Evolutionary conservation across 106 monocot genomes (phyloP).

Genomic region (Dendrobium nobile): DNA sequence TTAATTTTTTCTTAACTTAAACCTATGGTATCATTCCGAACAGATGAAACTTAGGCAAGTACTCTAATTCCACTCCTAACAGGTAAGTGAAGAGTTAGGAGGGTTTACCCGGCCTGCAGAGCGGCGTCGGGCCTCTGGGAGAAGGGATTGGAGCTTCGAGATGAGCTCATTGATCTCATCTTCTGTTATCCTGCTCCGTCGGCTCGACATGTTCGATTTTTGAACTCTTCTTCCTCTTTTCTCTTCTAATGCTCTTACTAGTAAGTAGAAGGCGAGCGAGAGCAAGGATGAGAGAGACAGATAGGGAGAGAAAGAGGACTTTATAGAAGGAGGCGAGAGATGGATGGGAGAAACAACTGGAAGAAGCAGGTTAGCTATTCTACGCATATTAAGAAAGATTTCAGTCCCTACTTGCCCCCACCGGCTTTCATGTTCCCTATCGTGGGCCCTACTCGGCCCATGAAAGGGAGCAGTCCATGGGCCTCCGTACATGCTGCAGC

Average conservation of each 20-base stretch:
- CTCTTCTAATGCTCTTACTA: not conserved
- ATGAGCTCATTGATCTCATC: slow-evolving; percentile 75
- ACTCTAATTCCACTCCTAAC: no score
- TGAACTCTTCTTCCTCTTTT: not conserved
- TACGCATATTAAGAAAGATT: not conserved
- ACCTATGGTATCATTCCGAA: no score
- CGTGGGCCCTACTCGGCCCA: not conserved
- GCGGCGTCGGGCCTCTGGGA: slow-evolving; percentile 54
- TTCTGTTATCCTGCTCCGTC: slow-evolving; percentile 21
- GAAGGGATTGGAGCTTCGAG: slow-evolving; percentile 66
- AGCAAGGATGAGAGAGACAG: not conserved
- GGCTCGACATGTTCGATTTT: not conserved
- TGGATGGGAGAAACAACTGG: not conserved
- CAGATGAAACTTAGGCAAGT: no score
- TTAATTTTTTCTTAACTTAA: no score
- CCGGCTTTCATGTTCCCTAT: not conserved
- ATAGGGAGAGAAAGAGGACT: not conserved
- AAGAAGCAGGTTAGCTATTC: not conserved
- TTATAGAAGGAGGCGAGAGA: not conserved
- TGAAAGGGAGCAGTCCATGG: not conserved
- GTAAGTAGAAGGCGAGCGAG: not conserved
- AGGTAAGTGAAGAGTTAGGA: not conserved
- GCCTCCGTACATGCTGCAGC: no score
- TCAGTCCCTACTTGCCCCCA: not conserved
- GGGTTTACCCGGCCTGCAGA: slow-evolving; percentile 35